Conservation (phyloP, 2,329 filamentous ascomycete genomes). For the Ophiobolus disseminans region DNA sequence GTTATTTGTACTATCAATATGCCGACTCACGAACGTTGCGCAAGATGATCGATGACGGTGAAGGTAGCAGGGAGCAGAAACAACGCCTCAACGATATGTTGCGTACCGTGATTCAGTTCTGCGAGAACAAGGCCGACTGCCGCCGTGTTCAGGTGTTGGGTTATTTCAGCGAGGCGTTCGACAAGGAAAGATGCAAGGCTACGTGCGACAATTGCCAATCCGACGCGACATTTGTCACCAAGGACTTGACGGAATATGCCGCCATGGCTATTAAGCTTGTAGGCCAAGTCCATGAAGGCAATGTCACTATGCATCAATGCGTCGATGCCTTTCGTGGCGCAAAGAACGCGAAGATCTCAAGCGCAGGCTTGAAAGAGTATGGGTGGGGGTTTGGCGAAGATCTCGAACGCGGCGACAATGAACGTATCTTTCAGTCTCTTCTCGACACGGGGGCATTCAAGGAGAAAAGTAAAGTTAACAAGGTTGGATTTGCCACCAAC, state of each 20-base stretch:
- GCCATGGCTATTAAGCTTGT: conserved; percentile 74
- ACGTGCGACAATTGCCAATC: conserved; percentile 91
- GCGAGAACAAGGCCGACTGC: conserved; percentile 87
- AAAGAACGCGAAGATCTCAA: conserved; percentile 65
- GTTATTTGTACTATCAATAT: conserved; percentile 88
- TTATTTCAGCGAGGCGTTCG: conserved; percentile 93
- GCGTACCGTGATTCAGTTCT: conserved; percentile 82
- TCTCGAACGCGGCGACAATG: conserved; percentile 76
- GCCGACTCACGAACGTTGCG: conserved; percentile 75
- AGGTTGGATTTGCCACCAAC: conserved; percentile 71
- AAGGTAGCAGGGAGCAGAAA: conserved; percentile 79
- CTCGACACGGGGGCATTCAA: conserved; percentile 74
- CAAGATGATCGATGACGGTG: conserved; percentile 82
- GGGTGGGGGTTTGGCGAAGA: conserved; percentile 69
- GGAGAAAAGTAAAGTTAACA: conserved; percentile 73
- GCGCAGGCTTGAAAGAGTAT: conserved; percentile 61
- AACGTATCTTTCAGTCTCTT: conserved; percentile 82
- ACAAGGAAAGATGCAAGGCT: conserved; percentile 71
- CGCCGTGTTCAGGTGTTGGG: conserved; percentile 84
- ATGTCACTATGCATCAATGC: conserved; percentile 73
- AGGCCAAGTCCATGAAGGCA: conserved; percentile 60
- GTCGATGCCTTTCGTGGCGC: conserved; percentile 83
- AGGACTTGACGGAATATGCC: conserved; percentile 80
- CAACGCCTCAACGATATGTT: conserved; percentile 86
- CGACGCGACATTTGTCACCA: conserved; percentile 71